phyloP scores from a whole-genome alignment of 164 flowering plant species.

The Protea cynaroides region DNA sequence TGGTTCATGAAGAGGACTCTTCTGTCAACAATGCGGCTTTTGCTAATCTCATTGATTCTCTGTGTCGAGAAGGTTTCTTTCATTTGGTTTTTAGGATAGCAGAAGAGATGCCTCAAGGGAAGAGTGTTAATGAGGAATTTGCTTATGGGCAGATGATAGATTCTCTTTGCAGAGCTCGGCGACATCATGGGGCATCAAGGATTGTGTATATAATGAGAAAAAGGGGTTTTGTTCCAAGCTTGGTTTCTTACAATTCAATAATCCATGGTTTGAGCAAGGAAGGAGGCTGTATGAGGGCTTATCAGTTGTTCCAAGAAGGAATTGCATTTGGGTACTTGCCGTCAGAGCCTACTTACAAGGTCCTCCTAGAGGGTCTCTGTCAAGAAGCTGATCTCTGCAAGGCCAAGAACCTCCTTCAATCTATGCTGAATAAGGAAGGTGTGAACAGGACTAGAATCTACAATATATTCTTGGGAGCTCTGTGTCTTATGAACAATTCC shows the following conservation, averaged over 20 bases:
- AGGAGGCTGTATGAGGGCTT: constrained; percentile 85
- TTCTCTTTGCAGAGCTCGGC: constrained; percentile 65
- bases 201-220: constrained; percentile 83
- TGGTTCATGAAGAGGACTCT: constrained; percentile 41
- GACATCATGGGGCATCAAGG: constrained; percentile 83
- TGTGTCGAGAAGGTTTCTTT: constrained; percentile 71
- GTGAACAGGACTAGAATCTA: constrained; percentile 54
- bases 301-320: constrained; percentile 76
- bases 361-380: constrained; percentile 69
- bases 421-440: constrained; percentile 48
- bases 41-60: constrained; percentile 53
- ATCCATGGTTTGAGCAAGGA: constrained; percentile 72
- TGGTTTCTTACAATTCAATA: constrained; percentile 61
- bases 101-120: constrained; percentile 82
- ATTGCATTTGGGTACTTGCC: constrained; percentile 54
- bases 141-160: constrained; percentile 81
- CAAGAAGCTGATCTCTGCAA: constrained; percentile 44
- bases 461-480: constrained; percentile 78
- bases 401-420: constrained; percentile 53
- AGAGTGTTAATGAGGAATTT: constrained; percentile 45
- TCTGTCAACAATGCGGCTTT: constrained; percentile 63
- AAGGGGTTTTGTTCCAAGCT: constrained; percentile 53
- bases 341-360: constrained; percentile 59
- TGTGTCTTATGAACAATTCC: constrained; percentile 52
- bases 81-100: constrained; percentile 66